A percentile compares a stretch with the other conserved stretches of the same genome.
phyloP scores from a whole-genome alignment of 192 early-diverging fungal genomes.

The Mortierella antarctica region DNA sequence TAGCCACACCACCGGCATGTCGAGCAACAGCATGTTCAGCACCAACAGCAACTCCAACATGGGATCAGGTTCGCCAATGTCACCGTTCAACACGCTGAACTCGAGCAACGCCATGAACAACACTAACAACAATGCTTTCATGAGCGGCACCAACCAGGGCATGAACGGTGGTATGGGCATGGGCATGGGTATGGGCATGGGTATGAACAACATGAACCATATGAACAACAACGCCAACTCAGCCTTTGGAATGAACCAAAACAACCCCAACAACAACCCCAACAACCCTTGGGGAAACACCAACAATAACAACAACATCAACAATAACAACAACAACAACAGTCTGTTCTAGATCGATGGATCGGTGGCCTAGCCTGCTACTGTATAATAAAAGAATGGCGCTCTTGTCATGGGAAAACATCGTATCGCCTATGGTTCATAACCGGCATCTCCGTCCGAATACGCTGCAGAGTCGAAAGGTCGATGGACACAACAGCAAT shows the following conservation, averaged over 20 bases:
- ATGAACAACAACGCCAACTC: constrained; percentile 27
- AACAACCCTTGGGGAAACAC: constrained; percentile 28
- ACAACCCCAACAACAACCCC: constrained; percentile 19
- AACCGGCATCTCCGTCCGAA: constrained; percentile 81
- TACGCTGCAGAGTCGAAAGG: constrained; percentile 65
- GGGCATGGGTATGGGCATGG: constrained; percentile 22
- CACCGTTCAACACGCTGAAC: no score
- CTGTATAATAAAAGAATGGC: not conserved
- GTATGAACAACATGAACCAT: constrained; percentile 8
- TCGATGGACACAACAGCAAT: constrained; percentile 76
- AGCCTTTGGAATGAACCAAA: constrained; percentile 30
- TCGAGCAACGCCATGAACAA: not conserved
- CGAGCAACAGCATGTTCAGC: constrained; percentile 16
- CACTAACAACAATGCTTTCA: constrained; percentile 21
- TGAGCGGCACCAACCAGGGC: not conserved
- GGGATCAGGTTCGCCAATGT: no score
- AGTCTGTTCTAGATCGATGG: constrained; percentile 11
- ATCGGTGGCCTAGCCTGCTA: no score
- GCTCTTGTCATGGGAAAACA: constrained; percentile 53
- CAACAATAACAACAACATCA: constrained; percentile 31
- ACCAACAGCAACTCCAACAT: constrained; percentile 28
- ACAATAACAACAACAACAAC: constrained; percentile 4
- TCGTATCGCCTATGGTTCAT: constrained; percentile 75
- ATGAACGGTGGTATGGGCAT: not conserved
- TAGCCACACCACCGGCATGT: constrained; percentile 15